Evolutionary conservation across 2,329 filamentous ascomycete species (phyloP).

Genomic region (Xylaria sp.): DNA sequence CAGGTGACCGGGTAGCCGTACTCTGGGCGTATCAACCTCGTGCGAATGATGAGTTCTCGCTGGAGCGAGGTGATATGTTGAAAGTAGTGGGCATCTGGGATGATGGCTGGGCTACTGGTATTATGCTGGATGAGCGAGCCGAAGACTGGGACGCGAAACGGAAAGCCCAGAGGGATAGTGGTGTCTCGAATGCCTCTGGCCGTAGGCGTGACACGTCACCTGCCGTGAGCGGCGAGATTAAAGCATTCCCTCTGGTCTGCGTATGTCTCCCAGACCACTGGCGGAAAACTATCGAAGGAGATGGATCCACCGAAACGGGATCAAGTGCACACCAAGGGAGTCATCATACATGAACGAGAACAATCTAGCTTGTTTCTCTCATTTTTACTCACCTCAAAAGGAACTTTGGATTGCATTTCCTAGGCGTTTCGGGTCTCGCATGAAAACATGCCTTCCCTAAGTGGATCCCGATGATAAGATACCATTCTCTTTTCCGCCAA

Average conservation of each 20-base stretch:
- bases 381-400: conserved; percentile 39
- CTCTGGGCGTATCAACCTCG: conserved; percentile 98
- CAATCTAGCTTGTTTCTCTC: conserved; percentile 25
- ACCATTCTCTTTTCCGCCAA: conserved; percentile 11
- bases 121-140: conserved; percentile 82
- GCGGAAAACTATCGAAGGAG: conserved; percentile 95
- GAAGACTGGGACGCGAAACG: conserved; percentile 88
- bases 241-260: conserved; percentile 96
- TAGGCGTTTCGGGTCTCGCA: conserved; percentile 51
- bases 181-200: conserved; percentile 83
- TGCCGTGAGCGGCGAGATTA: conserved; percentile 82
- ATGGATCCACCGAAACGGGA: conserved; percentile 74
- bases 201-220: conserved; percentile 70
- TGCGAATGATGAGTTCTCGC: conserved; percentile 89
- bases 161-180: conserved; percentile 88
- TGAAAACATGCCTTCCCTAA: conserved; percentile 23
- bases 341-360: conserved; percentile 42
- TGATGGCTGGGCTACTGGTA: conserved; percentile 96
- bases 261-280: conserved; percentile 96
- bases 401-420: conserved; percentile 51
- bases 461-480: conserved; percentile 29
- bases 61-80: conserved; percentile 97
- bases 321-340: conserved; percentile 54
- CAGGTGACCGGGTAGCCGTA: conserved; percentile 87
- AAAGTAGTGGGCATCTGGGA: conserved; percentile 99